Percentiles rank a stretch among this genome's conserved stretches.
Conservation (phyloP, 1,139 yeast genomes). For the Saccharomyces pastorianus region DNA sequence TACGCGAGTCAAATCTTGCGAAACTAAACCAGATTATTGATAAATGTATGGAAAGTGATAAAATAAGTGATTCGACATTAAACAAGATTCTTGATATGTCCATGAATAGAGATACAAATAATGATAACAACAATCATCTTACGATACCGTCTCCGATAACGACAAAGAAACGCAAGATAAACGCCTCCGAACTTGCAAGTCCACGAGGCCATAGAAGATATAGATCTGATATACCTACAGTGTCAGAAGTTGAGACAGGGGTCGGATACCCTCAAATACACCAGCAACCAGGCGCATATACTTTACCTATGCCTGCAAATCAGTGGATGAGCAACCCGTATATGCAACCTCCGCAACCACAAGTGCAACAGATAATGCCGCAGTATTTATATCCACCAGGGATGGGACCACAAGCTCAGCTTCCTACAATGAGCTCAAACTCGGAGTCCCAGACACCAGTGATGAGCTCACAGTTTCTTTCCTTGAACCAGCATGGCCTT, state of each 20-base stretch:
- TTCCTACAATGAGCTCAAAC: background rate
- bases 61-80: conserved; percentile 13
- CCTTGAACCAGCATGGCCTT: background rate
- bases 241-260: conserved; percentile 4
- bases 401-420: background rate
- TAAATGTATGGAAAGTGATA: conserved; percentile 14
- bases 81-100: conserved; percentile 11
- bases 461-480: background rate
- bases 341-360: conserved; percentile 8
- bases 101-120: background rate
- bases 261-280: background rate
- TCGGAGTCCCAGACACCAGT: background rate
- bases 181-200: conserved; percentile 10
- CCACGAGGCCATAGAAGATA: conserved; percentile 13
- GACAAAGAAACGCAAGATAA: background rate
- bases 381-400: background rate
- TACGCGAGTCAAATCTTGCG: conserved; percentile 15
- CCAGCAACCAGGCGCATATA: conserved; percentile 1
- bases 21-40: conserved; percentile 15
- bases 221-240: conserved; percentile 13
- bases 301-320: conserved; percentile 7
- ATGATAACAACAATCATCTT: background rate
- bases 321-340: conserved; percentile 3
- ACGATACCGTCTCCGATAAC: background rate
- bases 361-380: background rate